Conservation (phyloP, 306 rosid genomes). For the Malus orientalis region DNA sequence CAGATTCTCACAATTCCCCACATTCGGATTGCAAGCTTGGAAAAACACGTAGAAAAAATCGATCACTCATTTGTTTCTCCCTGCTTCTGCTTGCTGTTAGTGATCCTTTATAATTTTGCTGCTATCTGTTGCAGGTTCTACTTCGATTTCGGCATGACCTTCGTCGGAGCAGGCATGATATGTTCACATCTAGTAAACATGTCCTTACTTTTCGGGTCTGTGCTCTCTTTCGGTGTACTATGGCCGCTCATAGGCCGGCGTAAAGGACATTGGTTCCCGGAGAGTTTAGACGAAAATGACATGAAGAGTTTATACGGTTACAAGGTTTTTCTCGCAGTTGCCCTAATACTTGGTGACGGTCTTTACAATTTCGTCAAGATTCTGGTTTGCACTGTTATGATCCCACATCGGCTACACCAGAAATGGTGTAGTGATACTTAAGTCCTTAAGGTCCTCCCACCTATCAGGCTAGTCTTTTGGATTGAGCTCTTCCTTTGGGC, state of each 20-base stretch:
- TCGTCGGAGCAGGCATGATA: constrained; percentile 96
- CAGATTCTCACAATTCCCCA: constrained; percentile 78
- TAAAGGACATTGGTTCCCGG: constrained; percentile 75
- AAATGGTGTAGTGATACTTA: too few relatives aligned
- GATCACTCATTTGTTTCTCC: neutral
- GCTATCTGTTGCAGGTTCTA: constrained; percentile 54
- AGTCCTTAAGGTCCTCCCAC: too few relatives aligned
- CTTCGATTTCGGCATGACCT: constrained; percentile 71
- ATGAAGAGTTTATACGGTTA: constrained; percentile 95
- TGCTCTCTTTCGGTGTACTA: constrained; percentile 69
- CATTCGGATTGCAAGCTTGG: constrained; percentile 92
- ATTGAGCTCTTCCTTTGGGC: too few relatives aligned
- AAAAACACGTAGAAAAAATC: constrained; percentile 46
- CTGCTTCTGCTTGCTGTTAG: neutral
- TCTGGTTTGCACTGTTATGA: constrained; percentile 25
- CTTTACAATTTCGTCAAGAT: constrained; percentile 72
- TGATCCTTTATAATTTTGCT: neutral
- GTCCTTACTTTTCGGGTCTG: constrained; percentile 86
- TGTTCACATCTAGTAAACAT: constrained; percentile 81
- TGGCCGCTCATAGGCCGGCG: constrained; percentile 65
- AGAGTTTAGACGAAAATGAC: constrained; percentile 53
- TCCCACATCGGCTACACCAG: too few relatives aligned
- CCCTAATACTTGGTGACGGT: constrained; percentile 83
- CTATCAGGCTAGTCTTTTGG: too few relatives aligned
- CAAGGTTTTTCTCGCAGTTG: constrained; percentile 74